Conservation (phyloP, 2,329 filamentous ascomycete genomes). For the Fusarium ramigenum region DNA sequence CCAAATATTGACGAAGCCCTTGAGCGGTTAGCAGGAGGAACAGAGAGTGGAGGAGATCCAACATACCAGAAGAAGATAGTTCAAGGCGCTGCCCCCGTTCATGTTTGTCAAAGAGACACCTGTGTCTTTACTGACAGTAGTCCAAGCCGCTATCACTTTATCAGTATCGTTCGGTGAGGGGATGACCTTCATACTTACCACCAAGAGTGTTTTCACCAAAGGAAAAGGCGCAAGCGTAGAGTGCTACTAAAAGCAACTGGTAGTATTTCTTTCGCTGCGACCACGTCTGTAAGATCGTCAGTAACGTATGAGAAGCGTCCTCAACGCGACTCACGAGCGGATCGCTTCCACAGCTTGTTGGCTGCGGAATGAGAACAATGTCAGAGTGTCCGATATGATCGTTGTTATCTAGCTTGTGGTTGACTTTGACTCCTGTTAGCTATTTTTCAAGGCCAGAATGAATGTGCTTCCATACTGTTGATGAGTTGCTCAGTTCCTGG, state of each 20-base stretch:
- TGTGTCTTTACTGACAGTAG: background rate
- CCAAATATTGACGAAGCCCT: background rate
- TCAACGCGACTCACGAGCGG: background rate
- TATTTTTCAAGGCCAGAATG: rapidly evolving
- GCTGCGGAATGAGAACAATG: background rate
- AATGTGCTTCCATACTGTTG: background rate
- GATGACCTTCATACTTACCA: too few relatives aligned
- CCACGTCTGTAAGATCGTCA: background rate
- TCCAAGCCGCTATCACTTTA: background rate
- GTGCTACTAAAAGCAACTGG: rapidly evolving
- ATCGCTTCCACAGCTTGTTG: background rate
- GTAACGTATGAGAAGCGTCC: too few relatives aligned
- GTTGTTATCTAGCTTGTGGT: background rate
- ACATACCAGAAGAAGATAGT: background rate
- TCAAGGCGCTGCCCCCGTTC: background rate
- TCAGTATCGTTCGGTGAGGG: too few relatives aligned
- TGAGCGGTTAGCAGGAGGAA: rapidly evolving
- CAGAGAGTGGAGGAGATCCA: rapidly evolving
- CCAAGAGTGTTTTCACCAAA: background rate
- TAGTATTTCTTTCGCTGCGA: background rate
- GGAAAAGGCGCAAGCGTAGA: background rate
- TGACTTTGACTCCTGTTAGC: too few relatives aligned
- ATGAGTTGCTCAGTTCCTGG: background rate
- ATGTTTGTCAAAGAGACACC: background rate
- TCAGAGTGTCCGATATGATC: background rate